phyloP scores from a whole-genome alignment of 768 basidiomycete genomes.

The Mycena crocata region DNA sequence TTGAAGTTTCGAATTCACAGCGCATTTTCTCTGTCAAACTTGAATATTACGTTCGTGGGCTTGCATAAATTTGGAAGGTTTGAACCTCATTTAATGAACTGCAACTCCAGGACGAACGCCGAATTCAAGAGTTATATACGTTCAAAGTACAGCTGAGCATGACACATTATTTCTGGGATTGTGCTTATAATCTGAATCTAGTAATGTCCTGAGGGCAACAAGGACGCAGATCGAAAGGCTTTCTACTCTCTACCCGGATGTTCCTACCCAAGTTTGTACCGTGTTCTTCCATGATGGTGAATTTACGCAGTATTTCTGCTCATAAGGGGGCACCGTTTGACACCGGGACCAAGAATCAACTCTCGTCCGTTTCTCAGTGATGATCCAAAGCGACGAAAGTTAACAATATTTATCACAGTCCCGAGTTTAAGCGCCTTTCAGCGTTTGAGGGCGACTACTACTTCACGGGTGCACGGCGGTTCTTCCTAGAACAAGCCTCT shows the following conservation, averaged over 20 bases:
- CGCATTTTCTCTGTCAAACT: slow-evolving; percentile 9
- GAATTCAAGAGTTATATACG: slow-evolving; percentile 18
- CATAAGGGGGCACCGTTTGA: slow-evolving; percentile 24
- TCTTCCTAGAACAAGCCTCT: slow-evolving; percentile 39
- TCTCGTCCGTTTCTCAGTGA: slow-evolving; percentile 21
- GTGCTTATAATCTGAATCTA: neutral
- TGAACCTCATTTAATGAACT: neutral
- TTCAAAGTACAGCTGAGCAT: slow-evolving; percentile 12
- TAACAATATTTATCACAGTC: slow-evolving; percentile 28
- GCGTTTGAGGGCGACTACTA: slow-evolving; percentile 27
- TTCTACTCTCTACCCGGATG: slow-evolving; percentile 24
- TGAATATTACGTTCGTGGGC: slow-evolving; percentile 20
- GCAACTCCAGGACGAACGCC: slow-evolving; percentile 4
- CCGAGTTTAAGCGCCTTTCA: slow-evolving; percentile 45
- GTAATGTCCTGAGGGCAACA: slow-evolving; percentile 19
- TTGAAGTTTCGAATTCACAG: neutral
- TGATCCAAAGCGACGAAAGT: too few species aligned
- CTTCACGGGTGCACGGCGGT: slow-evolving; percentile 40
- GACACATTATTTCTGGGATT: neutral
- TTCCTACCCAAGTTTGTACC: slow-evolving; percentile 18
- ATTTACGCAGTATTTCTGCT: too few species aligned
- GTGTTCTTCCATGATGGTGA: neutral
- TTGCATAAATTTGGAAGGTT: too few species aligned
- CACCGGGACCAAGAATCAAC: slow-evolving; percentile 36
- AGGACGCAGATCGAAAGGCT: slow-evolving; percentile 21